Percentiles rank a stretch among this genome's conserved stretches.
phyloP scores from a whole-genome alignment of 441 rosid species.

The Mallotus japonicus region DNA sequence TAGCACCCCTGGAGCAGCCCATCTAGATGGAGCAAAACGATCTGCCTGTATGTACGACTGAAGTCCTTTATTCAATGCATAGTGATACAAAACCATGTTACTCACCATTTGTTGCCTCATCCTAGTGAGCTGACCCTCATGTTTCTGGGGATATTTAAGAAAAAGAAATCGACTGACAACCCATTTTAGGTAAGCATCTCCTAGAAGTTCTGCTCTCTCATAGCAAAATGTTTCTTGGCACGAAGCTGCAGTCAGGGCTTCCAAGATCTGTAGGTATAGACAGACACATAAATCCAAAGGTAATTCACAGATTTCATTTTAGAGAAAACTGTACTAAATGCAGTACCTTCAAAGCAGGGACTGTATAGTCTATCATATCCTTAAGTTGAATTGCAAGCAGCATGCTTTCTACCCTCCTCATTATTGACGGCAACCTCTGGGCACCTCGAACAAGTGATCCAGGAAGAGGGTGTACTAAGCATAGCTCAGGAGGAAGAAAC shows the following conservation, averaged over 20 bases:
- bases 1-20: conserved; percentile 99
- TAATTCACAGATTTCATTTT: background rate
- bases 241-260: conserved; percentile 98
- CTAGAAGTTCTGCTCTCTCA: conserved; percentile 99
- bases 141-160: conserved; percentile 97
- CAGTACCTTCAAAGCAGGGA: conserved; percentile 82
- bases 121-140: conserved; percentile 98
- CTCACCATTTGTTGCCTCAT: conserved; percentile 99
- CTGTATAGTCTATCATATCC: conserved; percentile 60
- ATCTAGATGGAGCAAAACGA: conserved; percentile 97
- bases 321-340: background rate
- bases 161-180: conserved; percentile 94
- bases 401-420: conserved; percentile 99
- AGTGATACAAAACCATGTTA: conserved; percentile 88
- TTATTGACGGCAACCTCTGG: conserved; percentile 96
- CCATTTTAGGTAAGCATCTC: conserved; percentile 99
- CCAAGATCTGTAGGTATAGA: conserved; percentile 64
- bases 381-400: conserved; percentile 89
- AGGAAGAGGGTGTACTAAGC: conserved; percentile 93
- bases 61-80: conserved; percentile 78
- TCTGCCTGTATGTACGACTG: conserved; percentile 98
- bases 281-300: conserved; percentile 18
- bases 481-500: conserved; percentile 96
- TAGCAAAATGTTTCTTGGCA: conserved; percentile 99
- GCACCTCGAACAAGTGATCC: conserved; percentile 97